A percentile compares a stretch with the other conserved stretches of the same genome.
These are phyloP conservation scores for Gentiana dahurica DNA, from an alignment of 257 asterid species.

Conservation along the genomic window DNA sequence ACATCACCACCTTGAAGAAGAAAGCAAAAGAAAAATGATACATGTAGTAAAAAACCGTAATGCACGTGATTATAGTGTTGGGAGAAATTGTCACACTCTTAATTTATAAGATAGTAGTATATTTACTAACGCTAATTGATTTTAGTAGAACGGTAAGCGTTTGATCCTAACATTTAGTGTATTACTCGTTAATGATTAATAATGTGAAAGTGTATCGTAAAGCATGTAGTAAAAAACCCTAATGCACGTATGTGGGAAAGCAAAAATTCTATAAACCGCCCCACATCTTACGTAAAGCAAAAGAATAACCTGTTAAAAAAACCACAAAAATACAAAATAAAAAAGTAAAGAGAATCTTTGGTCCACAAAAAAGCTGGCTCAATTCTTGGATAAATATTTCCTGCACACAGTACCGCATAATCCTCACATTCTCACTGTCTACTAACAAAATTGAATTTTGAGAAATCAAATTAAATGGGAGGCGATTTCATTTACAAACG, in stretches of 20 bases:
- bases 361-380: conserved; percentile 2
- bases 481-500: conserved; percentile 27
- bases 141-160: too few species aligned
- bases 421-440: not conserved
- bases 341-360: not conserved
- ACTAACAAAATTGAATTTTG: not conserved
- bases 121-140: too few species aligned
- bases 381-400: conserved; percentile 5
- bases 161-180: too few species aligned
- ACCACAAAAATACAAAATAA: not conserved
- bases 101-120: too few species aligned
- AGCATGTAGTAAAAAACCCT: not conserved
- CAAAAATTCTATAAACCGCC: not conserved
- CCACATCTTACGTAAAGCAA: not conserved
- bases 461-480: conserved; percentile 22
- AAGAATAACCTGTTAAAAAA: not conserved
- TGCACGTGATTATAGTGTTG: too few species aligned
- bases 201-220: too few species aligned
- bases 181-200: too few species aligned
- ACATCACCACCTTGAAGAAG: too few species aligned
- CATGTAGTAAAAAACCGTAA: too few species aligned
- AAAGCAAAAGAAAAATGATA: too few species aligned
- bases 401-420: not conserved
- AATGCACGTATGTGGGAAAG: not conserved
- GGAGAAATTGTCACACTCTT: too few species aligned